These are phyloP conservation scores for Trichophyton simii DNA, from an alignment of 2,329 filamentous ascomycete genomes.

Conservation along the genomic window DNA sequence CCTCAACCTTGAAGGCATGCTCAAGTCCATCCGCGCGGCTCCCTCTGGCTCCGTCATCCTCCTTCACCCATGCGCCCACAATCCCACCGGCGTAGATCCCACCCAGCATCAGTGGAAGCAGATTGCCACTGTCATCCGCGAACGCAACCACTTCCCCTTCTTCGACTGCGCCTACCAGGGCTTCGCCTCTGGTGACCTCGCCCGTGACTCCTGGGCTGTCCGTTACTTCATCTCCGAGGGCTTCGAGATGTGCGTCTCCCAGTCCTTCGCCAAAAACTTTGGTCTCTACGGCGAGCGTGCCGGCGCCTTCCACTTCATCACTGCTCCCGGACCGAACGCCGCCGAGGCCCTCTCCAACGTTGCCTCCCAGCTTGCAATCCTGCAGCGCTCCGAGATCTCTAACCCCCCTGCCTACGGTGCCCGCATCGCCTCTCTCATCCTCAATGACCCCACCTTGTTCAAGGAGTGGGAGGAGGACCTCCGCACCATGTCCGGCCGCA, in stretches of 20 bases:
- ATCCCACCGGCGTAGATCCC: conserved; percentile 93
- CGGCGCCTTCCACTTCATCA: conserved; percentile 90
- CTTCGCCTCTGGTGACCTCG: conserved; percentile 83
- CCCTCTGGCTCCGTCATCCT: conserved; percentile 74
- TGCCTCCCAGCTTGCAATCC: conserved; percentile 76
- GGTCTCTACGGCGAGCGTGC: conserved; percentile 94
- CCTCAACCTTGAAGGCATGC: conserved; percentile 85
- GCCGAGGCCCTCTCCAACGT: conserved; percentile 50
- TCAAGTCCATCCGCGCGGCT: conserved; percentile 54
- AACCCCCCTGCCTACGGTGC: conserved; percentile 94
- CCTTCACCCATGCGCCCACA: conserved; percentile 92
- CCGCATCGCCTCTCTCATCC: conserved; percentile 67
- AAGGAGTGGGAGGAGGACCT: conserved; percentile 88
- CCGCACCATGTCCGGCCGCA: conserved; percentile 85
- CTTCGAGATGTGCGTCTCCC: conserved; percentile 53
- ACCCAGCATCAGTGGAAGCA: conserved; percentile 90
- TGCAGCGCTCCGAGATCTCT: conserved; percentile 94
- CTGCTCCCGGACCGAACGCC: conserved; percentile 57
- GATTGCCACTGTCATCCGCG: conserved; percentile 62
- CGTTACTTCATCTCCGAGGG: conserved; percentile 89
- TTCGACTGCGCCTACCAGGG: conserved; percentile 98
- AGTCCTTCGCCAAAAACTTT: conserved; percentile 53
- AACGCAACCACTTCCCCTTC: conserved; percentile 86
- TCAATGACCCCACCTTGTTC: conserved; percentile 74
- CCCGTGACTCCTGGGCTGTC: conserved; percentile 78